Base-by-base conservation (phyloP, 768 basidiomycete species). In the Scleroderma bovista region DNA sequence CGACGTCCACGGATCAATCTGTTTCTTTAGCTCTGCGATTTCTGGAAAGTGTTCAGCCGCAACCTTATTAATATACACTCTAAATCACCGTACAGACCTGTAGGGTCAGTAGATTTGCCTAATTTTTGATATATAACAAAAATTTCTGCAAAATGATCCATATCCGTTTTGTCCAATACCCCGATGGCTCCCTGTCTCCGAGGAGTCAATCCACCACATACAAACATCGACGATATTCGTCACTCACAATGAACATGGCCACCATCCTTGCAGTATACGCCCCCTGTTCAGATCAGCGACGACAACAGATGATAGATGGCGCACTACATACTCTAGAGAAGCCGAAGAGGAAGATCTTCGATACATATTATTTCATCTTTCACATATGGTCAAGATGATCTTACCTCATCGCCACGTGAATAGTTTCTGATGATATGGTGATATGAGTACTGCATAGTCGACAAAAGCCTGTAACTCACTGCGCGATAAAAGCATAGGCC, bases 201-300 rank as follows among this genome's bases (percentile, higher is more conserved):
- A 20, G 44, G 15, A 32, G 26, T 41, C 38, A 6, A 43, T 12
- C 23, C 4, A 4, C 15, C 24, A 20, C 8, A 15, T 17, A 29
- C 19, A 48, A 52, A 48, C 46, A 46, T 39, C 41, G 13, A 48
- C 46, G 51, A n/a, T 9, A 31, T 12, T 17, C 34, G 3, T n/a
- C 15, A 58, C 76, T 32, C 57, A 83, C 83, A 51, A 86, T 82
- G 57, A 88, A 77, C 71, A 75, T 75, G 8, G 83, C 84, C 9
- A 86, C 73, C 83, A 86, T 86, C 29, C 86, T 74, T 6, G 76
- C 86, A 0, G 86, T 87, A 61, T 87, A 88, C 53, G 84, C 86
- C 6, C 86, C 86, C 84, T 86, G 49, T 32, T 40, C 26, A 29
- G 26, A 29, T 29, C 26, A 29, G 26, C 26, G 11, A 22, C 6